Base-by-base conservation (phyloP, 345 rosid genomes). In the Boechera divaricarpa region DNA sequence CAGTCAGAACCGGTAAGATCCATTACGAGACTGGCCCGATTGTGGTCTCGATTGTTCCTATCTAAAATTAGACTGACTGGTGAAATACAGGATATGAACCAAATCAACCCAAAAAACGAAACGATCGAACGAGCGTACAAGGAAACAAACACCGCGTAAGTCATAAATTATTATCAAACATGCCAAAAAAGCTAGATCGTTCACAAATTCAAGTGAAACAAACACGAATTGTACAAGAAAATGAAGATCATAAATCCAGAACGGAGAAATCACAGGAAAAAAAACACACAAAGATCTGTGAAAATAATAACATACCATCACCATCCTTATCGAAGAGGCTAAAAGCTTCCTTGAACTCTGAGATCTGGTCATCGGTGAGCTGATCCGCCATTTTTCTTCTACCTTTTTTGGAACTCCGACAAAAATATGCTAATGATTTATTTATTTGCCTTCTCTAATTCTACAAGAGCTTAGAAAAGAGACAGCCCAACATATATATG, bases 331-430 rank as follows among this genome's bases (percentile, higher is more conserved):
- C 86, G 82, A 83, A 85, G 32, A 81, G 77, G 60, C 67, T 73
- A 35, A 80, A 80, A 3, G 83, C 83, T 64, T 80, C 83, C 80
- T 80, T 80, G 77, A 80, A 80, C 72, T 80, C 83, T 13, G 80
- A 85, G 87, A 85, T 82, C 86, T 82, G 86, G 63, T 80, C 86
- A 61, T 85, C 86, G 56, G 84, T 85, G 63, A 82, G 83, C 75
- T 85, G 87, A 80, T 85, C 86, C 63, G 87, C 86, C 87, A 84
- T 82, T 77, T 66, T 53, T 32, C 39, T 80, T 41, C 3, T 0
- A 52, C 9, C 38, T 54, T 56, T 52, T 63, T 24, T 11, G 51
- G 33, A 48, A 64, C 33, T 63, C 63, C 16, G 74, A 79, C 31
- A 47, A 41, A 11, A 0, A 6, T 12, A 16, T 39, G 18, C 35